Conservation (phyloP, 352 stramenopile genomes). For the Globisporangium sylvaticum region DNA sequence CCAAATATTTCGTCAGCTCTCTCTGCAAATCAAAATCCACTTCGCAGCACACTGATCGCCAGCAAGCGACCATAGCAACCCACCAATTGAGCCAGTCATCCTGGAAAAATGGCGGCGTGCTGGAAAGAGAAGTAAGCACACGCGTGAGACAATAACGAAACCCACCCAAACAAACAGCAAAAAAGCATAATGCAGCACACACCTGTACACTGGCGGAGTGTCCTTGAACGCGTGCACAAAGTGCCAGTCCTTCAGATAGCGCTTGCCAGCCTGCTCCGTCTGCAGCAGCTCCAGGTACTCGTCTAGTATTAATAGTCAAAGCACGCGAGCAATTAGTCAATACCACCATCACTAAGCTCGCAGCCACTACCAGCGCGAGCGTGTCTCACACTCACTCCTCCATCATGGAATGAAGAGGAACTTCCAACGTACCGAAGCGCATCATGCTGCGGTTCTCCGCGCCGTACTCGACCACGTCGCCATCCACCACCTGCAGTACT, state of each 20-base stretch:
- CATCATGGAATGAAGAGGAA: not conserved
- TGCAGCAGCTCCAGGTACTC: conserved; percentile 65
- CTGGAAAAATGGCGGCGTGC: conserved; percentile 81
- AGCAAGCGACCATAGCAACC: not conserved
- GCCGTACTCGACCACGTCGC: conserved; percentile 55
- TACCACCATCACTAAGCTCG: not conserved
- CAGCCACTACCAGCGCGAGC: not conserved
- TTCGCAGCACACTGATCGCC: not conserved
- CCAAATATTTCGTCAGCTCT: not conserved
- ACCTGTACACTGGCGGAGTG: conserved; percentile 55
- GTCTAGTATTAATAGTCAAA: conserved; percentile 19
- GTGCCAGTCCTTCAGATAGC: conserved; percentile 87
- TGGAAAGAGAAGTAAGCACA: conserved; percentile 18
- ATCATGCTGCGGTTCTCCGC: conserved; percentile 52
- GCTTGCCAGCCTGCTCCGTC: conserved; percentile 36
- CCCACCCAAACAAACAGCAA: conserved; percentile 6
- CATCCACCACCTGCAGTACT: conserved; percentile 49
- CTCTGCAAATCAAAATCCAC: not conserved
- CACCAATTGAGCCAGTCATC: conserved; percentile 93
- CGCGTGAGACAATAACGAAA: conserved; percentile 30
- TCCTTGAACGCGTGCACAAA: conserved; percentile 59
- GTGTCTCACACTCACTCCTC: not conserved
- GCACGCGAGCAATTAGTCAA: not conserved
- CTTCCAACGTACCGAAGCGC: conserved; percentile 39
- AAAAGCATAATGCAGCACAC: not conserved